Conservation (phyloP, 1,284 basidiomycete genomes). For the Serendipita sp. region DNA sequence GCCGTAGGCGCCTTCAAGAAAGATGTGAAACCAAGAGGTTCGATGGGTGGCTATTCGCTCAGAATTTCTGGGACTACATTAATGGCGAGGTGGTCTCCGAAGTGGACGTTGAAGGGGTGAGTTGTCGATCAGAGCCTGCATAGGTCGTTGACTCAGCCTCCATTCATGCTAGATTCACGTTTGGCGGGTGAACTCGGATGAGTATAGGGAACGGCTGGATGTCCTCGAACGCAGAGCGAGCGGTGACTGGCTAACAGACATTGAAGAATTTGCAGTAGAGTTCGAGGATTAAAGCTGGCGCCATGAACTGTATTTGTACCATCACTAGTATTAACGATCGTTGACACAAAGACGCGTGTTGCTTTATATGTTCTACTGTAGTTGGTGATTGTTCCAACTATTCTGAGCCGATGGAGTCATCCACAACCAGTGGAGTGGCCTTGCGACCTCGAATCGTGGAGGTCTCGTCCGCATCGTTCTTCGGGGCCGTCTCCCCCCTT, state of each 20-base stretch:
- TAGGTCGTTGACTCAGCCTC: not conserved
- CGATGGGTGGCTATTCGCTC: not conserved
- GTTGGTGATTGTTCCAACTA: not conserved
- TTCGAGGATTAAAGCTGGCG: not conserved
- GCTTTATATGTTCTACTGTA: not conserved
- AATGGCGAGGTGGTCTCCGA: not conserved
- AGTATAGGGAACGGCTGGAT: not conserved
- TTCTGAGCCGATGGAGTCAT: too few species aligned
- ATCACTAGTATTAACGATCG: not conserved
- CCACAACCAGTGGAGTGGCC: too few species aligned
- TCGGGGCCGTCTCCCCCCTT: not conserved
- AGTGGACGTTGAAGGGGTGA: not conserved
- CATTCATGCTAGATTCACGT: not conserved
- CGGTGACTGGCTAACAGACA: not conserved
- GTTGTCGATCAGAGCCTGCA: not conserved
- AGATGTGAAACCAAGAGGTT: not conserved
- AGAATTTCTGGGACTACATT: not conserved
- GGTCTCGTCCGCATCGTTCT: not conserved
- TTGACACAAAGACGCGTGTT: not conserved
- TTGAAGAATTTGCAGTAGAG: not conserved
- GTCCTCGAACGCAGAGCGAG: not conserved
- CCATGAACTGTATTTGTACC: not conserved
- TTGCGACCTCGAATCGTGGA: not conserved
- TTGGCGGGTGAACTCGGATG: not conserved
- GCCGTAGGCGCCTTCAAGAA: not conserved